phyloP scores from a whole-genome alignment of 495 filamentous ascomycete species.

The Ascobolus immersus region DNA sequence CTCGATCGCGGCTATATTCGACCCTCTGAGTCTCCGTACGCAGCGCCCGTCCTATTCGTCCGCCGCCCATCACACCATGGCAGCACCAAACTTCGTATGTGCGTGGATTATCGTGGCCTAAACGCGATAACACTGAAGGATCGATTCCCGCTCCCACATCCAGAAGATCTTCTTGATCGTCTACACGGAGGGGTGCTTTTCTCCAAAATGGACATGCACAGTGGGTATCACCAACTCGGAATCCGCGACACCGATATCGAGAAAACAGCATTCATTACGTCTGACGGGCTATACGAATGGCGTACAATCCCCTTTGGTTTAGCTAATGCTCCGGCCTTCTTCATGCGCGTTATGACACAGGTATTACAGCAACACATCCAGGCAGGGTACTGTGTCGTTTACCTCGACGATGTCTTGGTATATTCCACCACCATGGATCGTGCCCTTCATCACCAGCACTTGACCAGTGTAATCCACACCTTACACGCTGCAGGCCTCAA shows the following conservation, averaged over 20 bases:
- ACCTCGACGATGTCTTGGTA: conserved; percentile 1
- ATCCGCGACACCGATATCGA: conserved; percentile 12
- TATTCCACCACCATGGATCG: not conserved
- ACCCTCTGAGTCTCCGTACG: too few species aligned
- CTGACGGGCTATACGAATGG: conserved; percentile 1
- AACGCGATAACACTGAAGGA: conserved; percentile 23
- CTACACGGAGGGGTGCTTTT: conserved; percentile 13
- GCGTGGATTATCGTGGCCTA: conserved; percentile 21
- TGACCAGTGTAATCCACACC: too few species aligned
- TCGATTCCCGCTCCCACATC: conserved; percentile 20
- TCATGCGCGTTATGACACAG: conserved; percentile 15
- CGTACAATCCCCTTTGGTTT: conserved; percentile 9
- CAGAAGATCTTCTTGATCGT: conserved; percentile 19
- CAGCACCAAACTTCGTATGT: too few species aligned
- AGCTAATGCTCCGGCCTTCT: conserved; percentile 8
- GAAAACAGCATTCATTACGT: conserved; percentile 14
- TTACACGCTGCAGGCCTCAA: too few species aligned
- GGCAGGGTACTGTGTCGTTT: not conserved
- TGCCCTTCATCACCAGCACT: too few species aligned
- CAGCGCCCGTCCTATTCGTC: too few species aligned
- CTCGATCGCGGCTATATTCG: too few species aligned
- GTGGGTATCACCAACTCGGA: conserved; percentile 8
- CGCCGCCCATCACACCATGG: too few species aligned
- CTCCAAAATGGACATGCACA: not conserved
- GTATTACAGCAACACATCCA: too few species aligned